Evolutionary conservation across 2,329 filamentous ascomycete genomes (phyloP), one percentile per base, ranked within the genome.

Genomic region (Alternaria arborescens): DNA sequence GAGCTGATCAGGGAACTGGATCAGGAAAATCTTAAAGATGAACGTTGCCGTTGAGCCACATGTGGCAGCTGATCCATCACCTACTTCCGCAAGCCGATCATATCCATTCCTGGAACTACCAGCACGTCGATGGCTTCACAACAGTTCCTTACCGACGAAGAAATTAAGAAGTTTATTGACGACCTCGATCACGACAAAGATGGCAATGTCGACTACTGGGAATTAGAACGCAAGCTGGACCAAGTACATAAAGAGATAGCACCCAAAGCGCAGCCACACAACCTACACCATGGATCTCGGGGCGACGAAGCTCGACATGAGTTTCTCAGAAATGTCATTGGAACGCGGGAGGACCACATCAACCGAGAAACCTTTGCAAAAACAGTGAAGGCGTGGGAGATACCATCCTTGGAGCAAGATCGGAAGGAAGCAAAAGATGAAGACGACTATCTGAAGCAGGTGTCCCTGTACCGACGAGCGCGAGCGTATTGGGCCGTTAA

Each of bases 401-500:
- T 86, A 11, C 82, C 83, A 0, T 82, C 82, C 0, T 68, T 84
- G 30, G 77, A 83, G 44, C 80, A 83, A 58, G 82, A 83, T 38
- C 81, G 81, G 64, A 80, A 82, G 55, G 80, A 82, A 32, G 80
- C 82, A 18, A 75, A 83, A 22, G 79, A 84, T 6, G 80, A 84
- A 18, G 78, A 82, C 52, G 78, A 81, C 10, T 84, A 85, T 61
- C 69, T 84, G 64, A 80, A 79, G 44, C 76, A 78, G 0, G 77
- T 87, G 57, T 77, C 82, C 0, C 71, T 80, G 1, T 82, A 79
- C 70, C 79, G 85, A 58, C 78, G 81, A 26, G 60, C 83, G 2
- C 79, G 84, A 22, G 83, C 85, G 0, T 86, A 84, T 67, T 87
- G 85, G 84, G 83, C 83, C 14, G 84, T 88, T 1, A 80, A 85